Evolutionary conservation across 768 basidiomycete genomes (phyloP).

Genomic region (Trametes sanguinea): DNA sequence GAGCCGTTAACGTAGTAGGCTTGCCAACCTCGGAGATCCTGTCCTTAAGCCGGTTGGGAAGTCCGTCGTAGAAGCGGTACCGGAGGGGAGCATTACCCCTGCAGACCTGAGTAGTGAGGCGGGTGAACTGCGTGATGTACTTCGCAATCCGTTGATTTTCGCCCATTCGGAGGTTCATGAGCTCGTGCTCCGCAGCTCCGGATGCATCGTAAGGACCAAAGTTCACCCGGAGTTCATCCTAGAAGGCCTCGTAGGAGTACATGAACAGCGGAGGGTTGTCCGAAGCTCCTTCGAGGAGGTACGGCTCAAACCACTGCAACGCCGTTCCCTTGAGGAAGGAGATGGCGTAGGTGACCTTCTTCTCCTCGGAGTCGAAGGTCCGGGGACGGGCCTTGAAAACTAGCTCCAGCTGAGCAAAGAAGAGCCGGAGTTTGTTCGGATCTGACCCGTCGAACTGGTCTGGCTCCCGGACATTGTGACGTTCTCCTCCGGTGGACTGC

Average conservation of each 20-base stretch:
- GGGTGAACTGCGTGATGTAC: conserved; percentile 9
- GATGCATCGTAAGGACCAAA: neutral
- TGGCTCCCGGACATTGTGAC: conserved; percentile 16
- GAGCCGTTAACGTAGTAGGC: neutral
- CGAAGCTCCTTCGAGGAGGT: too few relatives aligned
- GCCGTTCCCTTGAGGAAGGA: conserved; percentile 2
- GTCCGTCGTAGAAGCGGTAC: conserved; percentile 19
- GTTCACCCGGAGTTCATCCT: neutral
- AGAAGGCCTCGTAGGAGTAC: neutral
- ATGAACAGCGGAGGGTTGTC: neutral
- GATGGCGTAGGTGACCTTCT: conserved; percentile 9
- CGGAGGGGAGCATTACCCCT: conserved; percentile 16
- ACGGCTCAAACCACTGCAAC: neutral
- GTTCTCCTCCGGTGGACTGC: neutral
- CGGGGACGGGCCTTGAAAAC: neutral
- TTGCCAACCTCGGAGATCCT: conserved; percentile 12
- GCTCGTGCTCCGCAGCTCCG: conserved; percentile 1
- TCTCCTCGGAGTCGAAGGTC: conserved; percentile 2
- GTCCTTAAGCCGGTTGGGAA: conserved; percentile 20
- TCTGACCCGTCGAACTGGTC: conserved; percentile 14
- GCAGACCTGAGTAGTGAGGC: neutral
- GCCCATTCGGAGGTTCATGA: neutral
- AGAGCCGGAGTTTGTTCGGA: neutral
- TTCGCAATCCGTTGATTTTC: conserved; percentile 7
- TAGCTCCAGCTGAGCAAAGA: neutral